These are phyloP conservation scores for Bisporella sp. DNA, from an alignment of 2,329 filamentous ascomycete genomes.

Conservation along the genomic window DNA sequence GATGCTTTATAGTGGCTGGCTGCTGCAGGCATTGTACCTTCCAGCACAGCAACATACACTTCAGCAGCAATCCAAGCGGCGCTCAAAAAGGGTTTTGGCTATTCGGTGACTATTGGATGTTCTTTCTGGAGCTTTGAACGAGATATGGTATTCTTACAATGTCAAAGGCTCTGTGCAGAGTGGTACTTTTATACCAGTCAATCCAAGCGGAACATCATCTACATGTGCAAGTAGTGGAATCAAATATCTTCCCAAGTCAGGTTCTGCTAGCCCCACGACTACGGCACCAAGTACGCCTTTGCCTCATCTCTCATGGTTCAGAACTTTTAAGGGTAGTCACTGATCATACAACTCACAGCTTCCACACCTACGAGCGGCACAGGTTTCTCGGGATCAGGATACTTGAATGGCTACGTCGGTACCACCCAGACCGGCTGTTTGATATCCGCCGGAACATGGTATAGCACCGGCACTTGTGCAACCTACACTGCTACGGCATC, in stretches of 20 bases:
- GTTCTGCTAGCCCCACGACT: conserved; percentile 17
- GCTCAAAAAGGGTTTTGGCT: conserved; percentile 38
- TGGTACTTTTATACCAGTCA: conserved; percentile 1
- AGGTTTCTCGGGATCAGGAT: conserved; percentile 1
- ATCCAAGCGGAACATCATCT: conserved; percentile 1
- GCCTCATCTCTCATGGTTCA: no score
- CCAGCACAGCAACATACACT: conserved; percentile 34
- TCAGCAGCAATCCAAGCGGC: conserved; percentile 34
- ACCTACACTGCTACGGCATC: conserved; percentile 50
- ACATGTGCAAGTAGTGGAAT: conserved; percentile 56
- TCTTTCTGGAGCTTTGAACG: conserved; percentile 37
- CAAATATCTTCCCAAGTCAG: conserved; percentile 41
- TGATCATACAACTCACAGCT: not conserved
- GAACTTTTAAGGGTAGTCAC: no score
- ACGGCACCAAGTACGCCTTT: not conserved
- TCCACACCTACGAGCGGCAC: not conserved
- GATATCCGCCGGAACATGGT: conserved; percentile 62
- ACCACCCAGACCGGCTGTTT: conserved; percentile 54
- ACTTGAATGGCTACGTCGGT: conserved; percentile 45
- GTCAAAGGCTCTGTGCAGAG: conserved; percentile 42
- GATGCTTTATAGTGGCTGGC: conserved; percentile 39
- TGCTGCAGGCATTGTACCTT: conserved; percentile 52
- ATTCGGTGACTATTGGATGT: conserved; percentile 39
- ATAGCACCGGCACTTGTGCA: conserved; percentile 58
- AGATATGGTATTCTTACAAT: conserved; percentile 48